Conservation (phyloP, 371 early-diverging fungal genomes). For the Sporodiniella umbellata region DNA sequence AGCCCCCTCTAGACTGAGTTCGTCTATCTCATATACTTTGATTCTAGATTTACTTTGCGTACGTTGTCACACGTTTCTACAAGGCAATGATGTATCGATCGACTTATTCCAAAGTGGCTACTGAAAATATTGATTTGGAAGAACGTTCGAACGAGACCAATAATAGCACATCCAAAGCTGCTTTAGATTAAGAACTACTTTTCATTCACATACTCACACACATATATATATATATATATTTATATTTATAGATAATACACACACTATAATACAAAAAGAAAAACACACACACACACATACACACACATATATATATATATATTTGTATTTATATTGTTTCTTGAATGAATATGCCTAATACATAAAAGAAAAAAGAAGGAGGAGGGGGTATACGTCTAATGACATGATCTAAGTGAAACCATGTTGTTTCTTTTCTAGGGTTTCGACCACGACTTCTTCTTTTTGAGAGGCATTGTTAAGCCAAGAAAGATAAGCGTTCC, state of each 20-base stretch:
- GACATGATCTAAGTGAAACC: not conserved
- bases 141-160: not conserved
- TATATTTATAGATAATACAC: too few relatives aligned
- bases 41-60: slow-evolving; percentile 1
- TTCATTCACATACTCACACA: not conserved
- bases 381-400: not conserved
- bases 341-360: too few relatives aligned
- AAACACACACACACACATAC: too few relatives aligned
- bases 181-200: not conserved
- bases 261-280: too few relatives aligned
- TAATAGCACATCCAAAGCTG: not conserved
- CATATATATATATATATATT: too few relatives aligned
- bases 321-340: too few relatives aligned
- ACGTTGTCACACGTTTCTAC: slow-evolving; percentile 1
- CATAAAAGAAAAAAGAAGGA: not conserved
- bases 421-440: slow-evolving; percentile 13
- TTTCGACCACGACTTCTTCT: slow-evolving; percentile 21
- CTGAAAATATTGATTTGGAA: slow-evolving; percentile 3
- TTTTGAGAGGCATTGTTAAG: slow-evolving; percentile 53
- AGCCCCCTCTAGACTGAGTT: not conserved
- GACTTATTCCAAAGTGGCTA: not conserved
- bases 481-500: slow-evolving; percentile 79
- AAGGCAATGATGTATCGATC: not conserved
- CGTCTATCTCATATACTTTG: not conserved
- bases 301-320: too few relatives aligned